Evolutionary conservation across 768 basidiomycete genomes (phyloP).

Genomic region (Mycena vitilis): DNA sequence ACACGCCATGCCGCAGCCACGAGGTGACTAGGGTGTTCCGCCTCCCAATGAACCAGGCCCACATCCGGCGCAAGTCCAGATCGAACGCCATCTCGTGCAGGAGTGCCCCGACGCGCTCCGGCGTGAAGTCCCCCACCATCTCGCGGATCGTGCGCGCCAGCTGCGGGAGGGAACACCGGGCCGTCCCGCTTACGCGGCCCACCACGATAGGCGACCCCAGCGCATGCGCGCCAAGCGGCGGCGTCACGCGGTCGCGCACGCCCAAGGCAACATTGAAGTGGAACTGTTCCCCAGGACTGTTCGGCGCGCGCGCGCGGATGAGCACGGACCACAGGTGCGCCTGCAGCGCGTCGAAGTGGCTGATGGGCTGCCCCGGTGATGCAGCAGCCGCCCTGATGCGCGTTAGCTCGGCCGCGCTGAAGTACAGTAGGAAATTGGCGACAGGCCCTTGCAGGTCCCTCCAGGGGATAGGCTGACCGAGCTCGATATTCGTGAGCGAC

Average conservation of each 20-base stretch:
- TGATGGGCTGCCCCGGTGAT: constrained; percentile 35
- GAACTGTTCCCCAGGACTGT: constrained; percentile 37
- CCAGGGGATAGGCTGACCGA: constrained; percentile 45
- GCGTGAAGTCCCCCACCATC: constrained; percentile 40
- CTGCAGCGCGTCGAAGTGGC: constrained; percentile 50
- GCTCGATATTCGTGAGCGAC: constrained; percentile 14
- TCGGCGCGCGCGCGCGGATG: constrained; percentile 44
- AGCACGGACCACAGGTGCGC: constrained; percentile 50
- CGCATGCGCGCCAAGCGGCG: constrained; percentile 41
- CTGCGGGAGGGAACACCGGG: constrained; percentile 26
- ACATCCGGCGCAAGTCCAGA: constrained; percentile 44
- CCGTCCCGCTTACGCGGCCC: constrained; percentile 39
- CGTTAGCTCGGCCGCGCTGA: constrained; percentile 42
- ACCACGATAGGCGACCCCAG: constrained; percentile 50
- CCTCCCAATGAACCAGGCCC: constrained; percentile 49
- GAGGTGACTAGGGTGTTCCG: constrained; percentile 50
- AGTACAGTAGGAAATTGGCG: constrained; percentile 41
- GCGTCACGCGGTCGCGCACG: constrained; percentile 39
- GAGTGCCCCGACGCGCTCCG: constrained; percentile 41
- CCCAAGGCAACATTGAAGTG: constrained; percentile 45
- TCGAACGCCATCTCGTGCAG: constrained; percentile 50
- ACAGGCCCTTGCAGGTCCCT: constrained; percentile 43
- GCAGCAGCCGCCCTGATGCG: constrained; percentile 47
- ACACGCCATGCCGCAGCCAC: constrained; percentile 47
- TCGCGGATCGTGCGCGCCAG: constrained; percentile 45